Evolutionary conservation across 495 filamentous ascomycete genomes (phyloP).

Genomic region (Usnea hakonensis): DNA sequence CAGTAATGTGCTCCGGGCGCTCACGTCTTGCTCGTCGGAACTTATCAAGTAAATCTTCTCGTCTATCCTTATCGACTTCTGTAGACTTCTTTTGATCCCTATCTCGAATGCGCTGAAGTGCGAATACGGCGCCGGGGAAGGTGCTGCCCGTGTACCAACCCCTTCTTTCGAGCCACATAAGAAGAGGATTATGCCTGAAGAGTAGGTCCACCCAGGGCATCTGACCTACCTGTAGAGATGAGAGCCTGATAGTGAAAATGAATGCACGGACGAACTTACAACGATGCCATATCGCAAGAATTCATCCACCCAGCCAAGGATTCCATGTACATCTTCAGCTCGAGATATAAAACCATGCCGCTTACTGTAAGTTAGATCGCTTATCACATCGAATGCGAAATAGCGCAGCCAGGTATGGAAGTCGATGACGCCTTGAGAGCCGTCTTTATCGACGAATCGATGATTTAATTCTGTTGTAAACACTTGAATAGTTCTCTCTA

Average conservation of each 20-base stretch:
- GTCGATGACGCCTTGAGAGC: slow-evolving; percentile 43
- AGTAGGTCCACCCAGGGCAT: slow-evolving; percentile 45
- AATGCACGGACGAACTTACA: slow-evolving; percentile 17
- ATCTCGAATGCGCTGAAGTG: slow-evolving; percentile 48
- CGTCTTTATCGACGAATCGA: slow-evolving; percentile 44
- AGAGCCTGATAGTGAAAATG: neutral
- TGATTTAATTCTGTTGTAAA: slow-evolving; percentile 57
- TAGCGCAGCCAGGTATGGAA: slow-evolving; percentile 70
- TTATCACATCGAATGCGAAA: slow-evolving; percentile 70
- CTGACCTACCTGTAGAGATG: slow-evolving; percentile 39
- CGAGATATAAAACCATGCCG: slow-evolving; percentile 55
- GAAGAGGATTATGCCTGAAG: slow-evolving; percentile 45
- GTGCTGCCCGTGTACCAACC: slow-evolving; percentile 39
- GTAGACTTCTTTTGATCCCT: slow-evolving; percentile 23
- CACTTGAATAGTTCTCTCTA: slow-evolving; percentile 55
- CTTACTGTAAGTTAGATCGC: slow-evolving; percentile 56
- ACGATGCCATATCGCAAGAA: slow-evolving; percentile 42
- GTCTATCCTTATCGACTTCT: slow-evolving; percentile 32
- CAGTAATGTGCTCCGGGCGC: slow-evolving; percentile 56
- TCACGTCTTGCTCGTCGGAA: slow-evolving; percentile 41
- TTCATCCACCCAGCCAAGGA: slow-evolving; percentile 35
- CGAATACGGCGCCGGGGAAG: slow-evolving; percentile 56
- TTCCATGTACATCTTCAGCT: slow-evolving; percentile 49
- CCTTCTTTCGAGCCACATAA: slow-evolving; percentile 30
- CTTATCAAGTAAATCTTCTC: slow-evolving; percentile 38